Evolutionary conservation across 1,284 basidiomycete genomes (phyloP).

Genomic region (Athelia psychrophila): DNA sequence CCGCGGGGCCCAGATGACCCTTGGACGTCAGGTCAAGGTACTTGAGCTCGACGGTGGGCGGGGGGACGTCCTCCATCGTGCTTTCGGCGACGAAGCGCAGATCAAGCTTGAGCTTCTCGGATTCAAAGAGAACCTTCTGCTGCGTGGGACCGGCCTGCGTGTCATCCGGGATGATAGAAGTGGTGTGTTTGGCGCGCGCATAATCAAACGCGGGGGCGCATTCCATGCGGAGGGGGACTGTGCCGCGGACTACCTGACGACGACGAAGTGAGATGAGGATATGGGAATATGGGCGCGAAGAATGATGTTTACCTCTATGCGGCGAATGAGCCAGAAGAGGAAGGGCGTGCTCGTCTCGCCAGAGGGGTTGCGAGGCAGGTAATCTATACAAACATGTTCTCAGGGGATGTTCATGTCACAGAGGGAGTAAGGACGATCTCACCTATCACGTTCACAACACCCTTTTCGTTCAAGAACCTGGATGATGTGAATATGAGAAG

Average conservation of each 20-base stretch:
- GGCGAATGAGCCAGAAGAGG: conserved; percentile 85
- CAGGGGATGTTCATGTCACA: neutral
- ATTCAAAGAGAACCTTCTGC: conserved; percentile 70
- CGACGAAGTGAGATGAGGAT: conserved; percentile 1
- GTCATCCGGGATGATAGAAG: conserved; percentile 53
- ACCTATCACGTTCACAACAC: conserved; percentile 80
- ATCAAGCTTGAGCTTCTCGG: conserved; percentile 64
- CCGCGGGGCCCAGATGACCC: conserved; percentile 64
- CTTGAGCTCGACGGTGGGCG: conserved; percentile 54
- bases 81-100: conserved; percentile 70
- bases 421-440: conserved; percentile 3
- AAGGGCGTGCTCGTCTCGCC: conserved; percentile 52
- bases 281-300: neutral
- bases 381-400: conserved; percentile 46
- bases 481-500: neutral
- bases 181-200: conserved; percentile 71
- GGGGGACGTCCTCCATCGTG: conserved; percentile 42
- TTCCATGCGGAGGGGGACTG: conserved; percentile 74
- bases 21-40: conserved; percentile 58
- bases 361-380: conserved; percentile 65
- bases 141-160: conserved; percentile 26
- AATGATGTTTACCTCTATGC: conserved; percentile 59
- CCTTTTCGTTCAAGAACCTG: conserved; percentile 75
- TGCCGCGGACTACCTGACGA: conserved; percentile 70
- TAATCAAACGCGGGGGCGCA: conserved; percentile 95